Percentiles rank a stretch among this genome's conserved stretches.
These are phyloP conservation scores for Terana coerulea DNA, from an alignment of 768 basidiomycete species.

Conservation along the genomic window DNA sequence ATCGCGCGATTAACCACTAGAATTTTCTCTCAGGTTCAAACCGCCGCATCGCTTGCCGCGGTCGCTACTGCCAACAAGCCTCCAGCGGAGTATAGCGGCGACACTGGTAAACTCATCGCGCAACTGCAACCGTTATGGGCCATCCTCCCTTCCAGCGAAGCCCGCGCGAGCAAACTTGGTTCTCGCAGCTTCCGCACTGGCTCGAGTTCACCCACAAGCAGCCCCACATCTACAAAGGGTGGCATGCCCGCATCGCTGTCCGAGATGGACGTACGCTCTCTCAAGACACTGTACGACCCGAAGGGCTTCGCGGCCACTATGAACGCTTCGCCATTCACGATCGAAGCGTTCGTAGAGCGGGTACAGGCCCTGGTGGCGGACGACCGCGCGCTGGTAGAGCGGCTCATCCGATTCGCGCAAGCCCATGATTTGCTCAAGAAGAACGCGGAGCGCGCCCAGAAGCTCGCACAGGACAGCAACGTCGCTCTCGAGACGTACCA, in stretches of 20 bases:
- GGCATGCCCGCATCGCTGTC: slow-evolving; percentile 55
- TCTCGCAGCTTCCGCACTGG: slow-evolving; percentile 43
- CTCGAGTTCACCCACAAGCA: slow-evolving; percentile 23
- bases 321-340: slow-evolving; percentile 41
- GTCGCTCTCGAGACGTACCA: slow-evolving; percentile 84
- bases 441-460: slow-evolving; percentile 89
- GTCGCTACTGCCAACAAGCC: slow-evolving; percentile 7
- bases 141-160: slow-evolving; percentile 80
- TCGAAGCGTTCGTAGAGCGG: slow-evolving; percentile 74
- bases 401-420: slow-evolving; percentile 80
- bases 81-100: slow-evolving; percentile 32
- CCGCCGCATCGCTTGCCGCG: slow-evolving; percentile 9
- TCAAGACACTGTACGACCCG: slow-evolving; percentile 74
- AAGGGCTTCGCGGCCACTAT: slow-evolving; percentile 15
- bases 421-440: slow-evolving; percentile 89
- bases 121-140: slow-evolving; percentile 75
- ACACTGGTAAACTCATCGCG: slow-evolving; percentile 53
- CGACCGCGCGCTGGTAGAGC: slow-evolving; percentile 79
- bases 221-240: slow-evolving; percentile 27
- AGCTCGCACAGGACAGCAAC: slow-evolving; percentile 81
- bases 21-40: slow-evolving; percentile 8
- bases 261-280: slow-evolving; percentile 81
- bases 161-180: slow-evolving; percentile 62
- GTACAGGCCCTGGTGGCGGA: slow-evolving; percentile 82
- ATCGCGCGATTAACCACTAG: no score